Evolutionary conservation across 2,329 filamentous ascomycete species (phyloP), one percentile per base, ranked within the genome.

Genomic region (Nigrospora oryzae): DNA sequence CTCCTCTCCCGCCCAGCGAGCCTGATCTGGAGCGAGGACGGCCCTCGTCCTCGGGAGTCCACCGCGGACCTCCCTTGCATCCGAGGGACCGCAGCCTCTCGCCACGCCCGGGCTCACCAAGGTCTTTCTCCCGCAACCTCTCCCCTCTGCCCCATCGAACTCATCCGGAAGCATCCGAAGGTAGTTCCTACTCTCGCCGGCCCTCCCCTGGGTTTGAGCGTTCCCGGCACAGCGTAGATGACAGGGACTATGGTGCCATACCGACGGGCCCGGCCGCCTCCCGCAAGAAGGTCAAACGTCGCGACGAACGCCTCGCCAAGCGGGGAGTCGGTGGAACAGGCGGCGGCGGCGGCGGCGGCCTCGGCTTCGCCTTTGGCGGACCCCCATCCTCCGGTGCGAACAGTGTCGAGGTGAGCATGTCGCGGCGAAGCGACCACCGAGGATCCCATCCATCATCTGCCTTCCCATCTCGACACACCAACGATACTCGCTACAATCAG

Each of bases 371-470:
- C 23, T 28, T 28, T 10, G 8, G 23, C 16, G 40, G 33, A 15
- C 59, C 63, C 43, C 57, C 64, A 39, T 63, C 64, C 38, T 71
- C 73, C 15, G 71, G 70, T 15, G 66, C 70, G 11, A 71, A 74
- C 12, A 74, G 71, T 41, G 61, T 71, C 35, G 73, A 77, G 53
- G 70, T 74, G 46, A 72, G 71, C 31, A 71, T 75, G 68, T 61
- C 63, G 8, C 49, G 58, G 38, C 51, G 58, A 45, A 49, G 49
- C 31, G 59, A 61, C 15, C 64, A 67, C 13, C 64, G 72, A 37
- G 65, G 66, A 30, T 49, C 54, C 34, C 57, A 60, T 40, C 45
- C 51, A 23, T 52, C 56, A n/a, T 48, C 61, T 17, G 53, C 59
- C 35, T 68, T 69, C 49, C 51, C 64, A 15, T 55, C 61, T 32